Percentiles rank a stretch among this genome's conserved stretches.
These are phyloP conservation scores for Paraphysoderma sedebokerense DNA, from an alignment of 371 early-diverging fungal genomes.

Conservation along the genomic window DNA sequence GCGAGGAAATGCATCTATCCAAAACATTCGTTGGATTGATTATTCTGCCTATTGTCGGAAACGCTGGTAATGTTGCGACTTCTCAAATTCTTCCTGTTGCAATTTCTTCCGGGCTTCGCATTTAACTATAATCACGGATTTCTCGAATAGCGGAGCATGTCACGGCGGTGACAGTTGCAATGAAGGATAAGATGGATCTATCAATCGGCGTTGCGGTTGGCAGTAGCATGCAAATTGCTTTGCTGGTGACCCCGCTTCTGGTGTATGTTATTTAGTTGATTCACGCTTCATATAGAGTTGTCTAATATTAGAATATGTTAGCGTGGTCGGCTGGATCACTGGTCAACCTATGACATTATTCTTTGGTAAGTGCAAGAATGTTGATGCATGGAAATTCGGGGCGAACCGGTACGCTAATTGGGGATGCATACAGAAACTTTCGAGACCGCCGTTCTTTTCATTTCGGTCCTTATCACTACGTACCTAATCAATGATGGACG, in stretches of 20 bases:
- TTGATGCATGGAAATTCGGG: too few species aligned
- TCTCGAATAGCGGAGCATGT: conserved; percentile 50
- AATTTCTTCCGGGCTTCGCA: not conserved
- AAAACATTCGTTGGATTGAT: conserved; percentile 73
- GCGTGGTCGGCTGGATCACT: conserved; percentile 73
- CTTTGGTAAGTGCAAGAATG: too few species aligned
- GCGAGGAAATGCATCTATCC: conserved; percentile 36
- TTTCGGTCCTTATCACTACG: conserved; percentile 64
- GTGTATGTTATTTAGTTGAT: conserved; percentile 16
- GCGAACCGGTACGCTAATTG: too few species aligned
- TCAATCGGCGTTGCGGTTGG: conserved; percentile 73
- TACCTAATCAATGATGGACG: conserved; percentile 52
- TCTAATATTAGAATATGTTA: not conserved
- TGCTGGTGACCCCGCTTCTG: conserved; percentile 69
- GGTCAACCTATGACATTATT: conserved; percentile 49
- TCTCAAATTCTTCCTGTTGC: not conserved
- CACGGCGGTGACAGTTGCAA: conserved; percentile 61
- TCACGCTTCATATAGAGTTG: not conserved
- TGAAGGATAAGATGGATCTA: conserved; percentile 78
- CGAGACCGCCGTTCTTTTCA: conserved; percentile 63
- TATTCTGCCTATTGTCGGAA: conserved; percentile 37
- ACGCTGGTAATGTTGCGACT: conserved; percentile 35
- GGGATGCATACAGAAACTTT: too few species aligned
- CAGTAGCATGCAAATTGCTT: conserved; percentile 77
- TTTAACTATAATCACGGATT: not conserved